Base-by-base conservation (phyloP, 1,284 basidiomycete species). In the Leccinum fuscescens region DNA sequence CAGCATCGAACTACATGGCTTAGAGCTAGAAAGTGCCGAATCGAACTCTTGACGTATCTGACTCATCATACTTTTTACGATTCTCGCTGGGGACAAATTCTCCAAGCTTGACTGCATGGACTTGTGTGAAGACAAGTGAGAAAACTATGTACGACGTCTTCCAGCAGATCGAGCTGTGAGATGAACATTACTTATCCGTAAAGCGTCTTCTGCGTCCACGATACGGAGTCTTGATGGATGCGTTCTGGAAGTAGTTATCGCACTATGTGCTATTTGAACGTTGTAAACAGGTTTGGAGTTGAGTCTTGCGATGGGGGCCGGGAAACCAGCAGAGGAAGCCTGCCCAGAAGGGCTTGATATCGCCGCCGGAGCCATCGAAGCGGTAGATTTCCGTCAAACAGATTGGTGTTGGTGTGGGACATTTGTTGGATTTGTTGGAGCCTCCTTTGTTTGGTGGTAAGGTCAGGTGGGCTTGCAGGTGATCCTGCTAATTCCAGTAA, bases 1-100 rank as follows among this genome's bases (percentile, higher is more conserved):
- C 73, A 79, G 90, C 65, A 92, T 92, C 70, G 90, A 93, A 69
- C 73, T 93, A 66, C 92, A 92, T 69, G 89, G 87, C 57, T 73
- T 93, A 64, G 90, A 89, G 71, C 76, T 92, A 67, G 87, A 88
- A 66, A 78, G 75, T 56, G 75, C 64, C 24, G 73, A 74, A 62
- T 64, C 58, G 29, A 64, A 60, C 54, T 48, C 63, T 57, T 69
- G 57, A 74, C 48, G 56, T 56, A 72, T 70, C 62, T 73, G 58
- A 63, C 33, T 56, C 37, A 61, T 62, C 52, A 24, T 65, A 63
- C 3, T 56, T 52, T 56, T 54, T 56, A 62, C 54, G 22, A 54
- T 46, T 59, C 22, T 37, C 24, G n/a, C 15, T 4, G 33, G 35
- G 46, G 35, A 49, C n/a, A 49, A 24, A n/a, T n/a, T 29, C n/a